Base-by-base conservation (phyloP, 352 stramenopile genomes). In the Sclerospora graminicola region DNA sequence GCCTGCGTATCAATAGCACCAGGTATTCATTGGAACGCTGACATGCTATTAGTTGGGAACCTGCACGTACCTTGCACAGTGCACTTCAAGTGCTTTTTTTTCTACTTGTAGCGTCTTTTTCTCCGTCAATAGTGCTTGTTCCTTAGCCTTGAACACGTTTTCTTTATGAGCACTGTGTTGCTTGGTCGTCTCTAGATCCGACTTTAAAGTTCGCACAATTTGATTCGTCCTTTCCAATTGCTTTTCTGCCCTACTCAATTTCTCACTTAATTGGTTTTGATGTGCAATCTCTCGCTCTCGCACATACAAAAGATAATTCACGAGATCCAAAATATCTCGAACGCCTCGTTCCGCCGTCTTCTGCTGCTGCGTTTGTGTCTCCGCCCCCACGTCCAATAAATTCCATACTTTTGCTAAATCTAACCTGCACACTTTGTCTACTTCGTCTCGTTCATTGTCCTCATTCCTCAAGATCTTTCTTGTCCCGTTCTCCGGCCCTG, bases 51-150 rank as follows among this genome's bases (percentile, higher is more conserved):
- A 30, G 10, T 15, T 24, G 8, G n/a, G 10, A 15, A 37, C 7
- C 10, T 37, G 32, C 32, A 15, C 31, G 8, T 59, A 80, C 70
- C 74, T 65, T 21, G 69, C 63, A 20, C 69, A 84, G 33, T 76
- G 66, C 3, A 85, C 66, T 39, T 90, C 76, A 16, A 87, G 57
- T 10, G 66, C 31, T 39, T 73, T 78, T 57, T 87, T 88, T 21
- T 88, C 76, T 6, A 60, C 54, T 48, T 79, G 69, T 29, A 82
- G 36, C 24, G 54, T 62, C 31, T 65, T 73, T 13, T 66, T 67
- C 41, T 90, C 71, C 2, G 28, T 35, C 8, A 70, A 41, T 10
- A 82, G 39, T 38, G 48, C 57, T 26, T 82, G 54, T 35, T 88
- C 72, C 35, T 79, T 82, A 0, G 63, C 73, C 33, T 76, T 67